phyloP scores from a whole-genome alignment of 2,329 filamentous ascomycete genomes.

The Rugonectria rugulosa region DNA sequence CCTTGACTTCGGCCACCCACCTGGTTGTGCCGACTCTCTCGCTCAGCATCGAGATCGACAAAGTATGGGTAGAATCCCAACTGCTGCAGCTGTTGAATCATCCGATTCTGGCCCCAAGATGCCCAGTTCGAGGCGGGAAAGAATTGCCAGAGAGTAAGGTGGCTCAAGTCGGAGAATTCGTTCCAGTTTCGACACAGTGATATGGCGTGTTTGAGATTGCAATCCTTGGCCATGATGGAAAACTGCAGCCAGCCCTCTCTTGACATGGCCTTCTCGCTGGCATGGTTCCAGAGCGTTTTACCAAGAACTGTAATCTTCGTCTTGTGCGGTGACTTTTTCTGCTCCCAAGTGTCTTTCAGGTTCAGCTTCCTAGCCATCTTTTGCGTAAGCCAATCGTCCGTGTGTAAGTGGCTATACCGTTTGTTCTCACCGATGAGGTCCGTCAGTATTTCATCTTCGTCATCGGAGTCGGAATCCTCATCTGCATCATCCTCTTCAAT shows the following conservation, averaged over 20 bases:
- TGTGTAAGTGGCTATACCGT: constrained; percentile 33
- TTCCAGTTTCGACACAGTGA: constrained; percentile 41
- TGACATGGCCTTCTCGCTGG: constrained; percentile 41
- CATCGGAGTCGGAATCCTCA: constrained; percentile 18
- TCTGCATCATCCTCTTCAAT: constrained; percentile 20
- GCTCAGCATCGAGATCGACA: constrained; percentile 33
- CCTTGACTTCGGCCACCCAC: constrained; percentile 27
- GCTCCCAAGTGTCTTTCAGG: constrained; percentile 7
- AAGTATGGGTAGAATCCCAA: constrained; percentile 40
- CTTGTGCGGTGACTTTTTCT: constrained; percentile 10
- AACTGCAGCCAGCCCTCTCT: constrained; percentile 44
- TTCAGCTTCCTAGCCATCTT: constrained; percentile 2
- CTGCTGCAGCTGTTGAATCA: constrained; percentile 37
- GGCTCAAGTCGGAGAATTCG: constrained; percentile 40
- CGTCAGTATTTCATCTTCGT: constrained; percentile 29
- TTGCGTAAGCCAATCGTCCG: constrained; percentile 30
- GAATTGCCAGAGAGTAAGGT: constrained; percentile 36
- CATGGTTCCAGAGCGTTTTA: constrained; percentile 41
- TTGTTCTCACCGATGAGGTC: constrained; percentile 26
- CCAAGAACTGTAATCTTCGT: constrained; percentile 37
- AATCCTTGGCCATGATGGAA: constrained; percentile 41
- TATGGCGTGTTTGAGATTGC: constrained; percentile 38
- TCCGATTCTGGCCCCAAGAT: constrained; percentile 30
- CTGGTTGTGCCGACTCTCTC: constrained; percentile 26
- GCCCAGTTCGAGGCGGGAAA: constrained; percentile 41